Percentiles rank a stretch among this genome's conserved stretches.
Conservation (phyloP, 768 basidiomycete species). For the Austroboletus festivus region DNA sequence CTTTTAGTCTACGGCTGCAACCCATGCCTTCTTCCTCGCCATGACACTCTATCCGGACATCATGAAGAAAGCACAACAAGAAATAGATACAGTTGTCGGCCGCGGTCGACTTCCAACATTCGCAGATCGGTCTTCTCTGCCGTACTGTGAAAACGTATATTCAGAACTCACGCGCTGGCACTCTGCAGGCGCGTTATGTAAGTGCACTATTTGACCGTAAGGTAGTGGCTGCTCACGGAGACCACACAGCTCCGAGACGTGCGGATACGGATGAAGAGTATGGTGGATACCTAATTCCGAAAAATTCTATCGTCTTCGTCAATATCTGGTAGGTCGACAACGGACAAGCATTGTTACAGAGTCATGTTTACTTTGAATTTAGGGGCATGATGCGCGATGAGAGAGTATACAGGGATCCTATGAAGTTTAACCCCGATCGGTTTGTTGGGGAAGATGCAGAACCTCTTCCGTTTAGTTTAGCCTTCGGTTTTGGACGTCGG, state of each 20-base stretch:
- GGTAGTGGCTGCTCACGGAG: neutral
- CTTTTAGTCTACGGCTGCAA: constrained; percentile 11
- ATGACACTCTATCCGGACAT: constrained; percentile 29
- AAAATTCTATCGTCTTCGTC: constrained; percentile 12
- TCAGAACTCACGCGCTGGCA: constrained; percentile 26
- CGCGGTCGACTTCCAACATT: constrained; percentile 20
- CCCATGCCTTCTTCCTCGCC: constrained; percentile 21
- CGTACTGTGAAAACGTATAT: constrained; percentile 27
- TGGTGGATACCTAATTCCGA: constrained; percentile 21
- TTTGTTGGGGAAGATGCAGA: constrained; percentile 16
- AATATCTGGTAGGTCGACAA: constrained; percentile 14
- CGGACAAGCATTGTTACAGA: neutral
- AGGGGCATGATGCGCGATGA: constrained; percentile 22
- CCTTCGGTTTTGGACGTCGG: neutral
- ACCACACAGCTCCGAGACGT: constrained; percentile 5
- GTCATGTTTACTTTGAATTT: neutral
- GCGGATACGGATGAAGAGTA: constrained; percentile 14
- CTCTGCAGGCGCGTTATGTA: constrained; percentile 12
- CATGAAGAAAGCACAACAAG: constrained; percentile 25
- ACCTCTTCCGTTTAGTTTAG: neutral
- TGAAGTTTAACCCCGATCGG: constrained; percentile 23
- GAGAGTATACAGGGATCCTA: constrained; percentile 14
- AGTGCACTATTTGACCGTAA: neutral
- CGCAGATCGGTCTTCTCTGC: constrained; percentile 21
- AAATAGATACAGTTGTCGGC: constrained; percentile 28